A percentile compares a stretch with the other conserved stretches of the same genome.
Evolutionary conservation across 768 basidiomycete species (phyloP).

Genomic region (Xerocomus spinulosus): DNA sequence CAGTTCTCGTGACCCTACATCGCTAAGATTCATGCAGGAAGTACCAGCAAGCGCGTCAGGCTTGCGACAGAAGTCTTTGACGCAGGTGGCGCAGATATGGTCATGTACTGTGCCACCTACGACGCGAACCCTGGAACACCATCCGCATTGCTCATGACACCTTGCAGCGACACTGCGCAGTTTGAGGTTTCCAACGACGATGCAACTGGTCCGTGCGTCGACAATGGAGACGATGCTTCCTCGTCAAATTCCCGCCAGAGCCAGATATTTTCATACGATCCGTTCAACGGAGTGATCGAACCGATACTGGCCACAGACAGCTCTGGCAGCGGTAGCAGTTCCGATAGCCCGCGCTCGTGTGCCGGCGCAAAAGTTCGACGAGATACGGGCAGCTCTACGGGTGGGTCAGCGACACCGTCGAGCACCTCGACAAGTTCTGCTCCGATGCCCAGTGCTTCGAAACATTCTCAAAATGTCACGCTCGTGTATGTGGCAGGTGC

Average conservation of each 20-base stretch:
- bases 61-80: constrained; percentile 45
- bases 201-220: constrained; percentile 8
- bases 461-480: constrained; percentile 38
- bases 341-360: background rate
- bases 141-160: constrained; percentile 46
- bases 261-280: constrained; percentile 59
- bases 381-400: constrained; percentile 4
- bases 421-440: constrained; percentile 14
- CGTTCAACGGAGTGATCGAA: constrained; percentile 41
- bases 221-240: constrained; percentile 1
- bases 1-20: background rate
- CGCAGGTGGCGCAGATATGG: constrained; percentile 30
- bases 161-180: constrained; percentile 39
- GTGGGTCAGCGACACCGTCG: constrained; percentile 9
- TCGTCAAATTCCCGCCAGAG: constrained; percentile 33
- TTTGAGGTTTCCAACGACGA: background rate
- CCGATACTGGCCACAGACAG: constrained; percentile 46
- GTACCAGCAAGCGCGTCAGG: constrained; percentile 31
- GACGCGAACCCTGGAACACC: constrained; percentile 46
- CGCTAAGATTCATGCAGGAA: constrained; percentile 10
- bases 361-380: constrained; percentile 14
- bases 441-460: constrained; percentile 7
- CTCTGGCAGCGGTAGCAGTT: constrained; percentile 16
- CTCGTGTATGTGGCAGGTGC: constrained; percentile 47
- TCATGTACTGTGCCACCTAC: constrained; percentile 58